Percentiles rank a stretch among this genome's conserved stretches.
Evolutionary conservation across 228 moss, liverwort and hornwort species (phyloP).

Genomic region (Sphagnum magellanicum): DNA sequence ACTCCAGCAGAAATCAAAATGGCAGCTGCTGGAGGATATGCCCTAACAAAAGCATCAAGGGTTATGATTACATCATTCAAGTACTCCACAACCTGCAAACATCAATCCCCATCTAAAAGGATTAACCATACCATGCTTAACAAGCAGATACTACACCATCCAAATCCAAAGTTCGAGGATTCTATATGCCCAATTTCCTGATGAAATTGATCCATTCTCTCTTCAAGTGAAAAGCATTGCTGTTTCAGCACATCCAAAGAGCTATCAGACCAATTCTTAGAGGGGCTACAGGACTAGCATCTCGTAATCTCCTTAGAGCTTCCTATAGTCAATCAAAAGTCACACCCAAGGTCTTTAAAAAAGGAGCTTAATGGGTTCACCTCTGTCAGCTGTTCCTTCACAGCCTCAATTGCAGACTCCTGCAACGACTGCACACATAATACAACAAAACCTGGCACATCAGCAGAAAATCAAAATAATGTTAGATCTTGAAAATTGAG

Average conservation of each 20-base stretch:
- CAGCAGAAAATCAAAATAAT: not conserved
- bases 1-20: conserved; percentile 68
- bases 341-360: too few species aligned
- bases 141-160: too few species aligned
- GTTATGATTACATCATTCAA: conserved; percentile 82
- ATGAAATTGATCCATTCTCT: too few species aligned
- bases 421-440: conserved; percentile 22
- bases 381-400: conserved; percentile 39
- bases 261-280: too few species aligned
- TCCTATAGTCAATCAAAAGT: too few species aligned
- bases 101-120: not conserved
- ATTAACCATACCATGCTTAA: too few species aligned
- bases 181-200: too few species aligned
- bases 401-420: conserved; percentile 20
- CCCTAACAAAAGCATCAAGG: conserved; percentile 67
- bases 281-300: too few species aligned
- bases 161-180: too few species aligned
- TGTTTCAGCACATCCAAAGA: too few species aligned
- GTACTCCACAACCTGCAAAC: conserved; percentile 78
- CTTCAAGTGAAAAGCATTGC: too few species aligned
- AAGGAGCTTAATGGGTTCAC: conserved; percentile 12
- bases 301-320: too few species aligned
- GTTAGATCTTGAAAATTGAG: not conserved
- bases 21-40: conserved; percentile 75
- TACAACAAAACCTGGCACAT: not conserved